These are phyloP conservation scores for Cercospora sp. DNA, from an alignment of 2,329 filamentous ascomycete species.

Conservation along the genomic window DNA sequence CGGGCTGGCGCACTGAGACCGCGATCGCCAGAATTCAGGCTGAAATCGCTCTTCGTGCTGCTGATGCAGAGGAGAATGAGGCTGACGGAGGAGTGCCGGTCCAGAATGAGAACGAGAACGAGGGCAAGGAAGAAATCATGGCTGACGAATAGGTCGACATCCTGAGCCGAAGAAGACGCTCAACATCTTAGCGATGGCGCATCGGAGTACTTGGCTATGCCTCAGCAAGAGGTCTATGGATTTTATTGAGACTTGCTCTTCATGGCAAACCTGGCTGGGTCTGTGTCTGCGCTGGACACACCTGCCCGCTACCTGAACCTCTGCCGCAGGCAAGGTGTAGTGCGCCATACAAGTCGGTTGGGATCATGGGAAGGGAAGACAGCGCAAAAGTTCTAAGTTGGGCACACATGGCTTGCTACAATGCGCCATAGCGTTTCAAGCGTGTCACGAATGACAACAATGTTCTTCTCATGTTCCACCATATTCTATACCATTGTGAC, in stretches of 20 bases:
- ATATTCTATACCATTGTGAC: neutral
- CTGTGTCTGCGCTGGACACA: neutral
- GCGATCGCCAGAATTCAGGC: conserved; percentile 5
- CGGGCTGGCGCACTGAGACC: conserved; percentile 6
- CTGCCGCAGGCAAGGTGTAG: neutral
- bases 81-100: neutral
- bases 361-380: neutral
- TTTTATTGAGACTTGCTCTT: neutral
- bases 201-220: neutral
- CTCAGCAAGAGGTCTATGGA: neutral
- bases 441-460: neutral
- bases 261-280: neutral
- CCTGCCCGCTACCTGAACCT: neutral
- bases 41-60: conserved; percentile 3
- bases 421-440: neutral
- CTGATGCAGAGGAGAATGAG: neutral
- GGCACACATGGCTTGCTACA: neutral
- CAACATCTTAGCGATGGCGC: conserved; percentile 6
- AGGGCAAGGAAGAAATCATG: conserved; percentile 15
- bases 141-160: conserved; percentile 12
- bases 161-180: neutral
- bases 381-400: neutral
- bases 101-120: neutral
- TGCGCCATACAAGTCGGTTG: neutral
- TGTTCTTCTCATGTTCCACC: neutral